Conservation (phyloP, 2,329 filamentous ascomycete species). For the Corinectria fuckeliana region DNA sequence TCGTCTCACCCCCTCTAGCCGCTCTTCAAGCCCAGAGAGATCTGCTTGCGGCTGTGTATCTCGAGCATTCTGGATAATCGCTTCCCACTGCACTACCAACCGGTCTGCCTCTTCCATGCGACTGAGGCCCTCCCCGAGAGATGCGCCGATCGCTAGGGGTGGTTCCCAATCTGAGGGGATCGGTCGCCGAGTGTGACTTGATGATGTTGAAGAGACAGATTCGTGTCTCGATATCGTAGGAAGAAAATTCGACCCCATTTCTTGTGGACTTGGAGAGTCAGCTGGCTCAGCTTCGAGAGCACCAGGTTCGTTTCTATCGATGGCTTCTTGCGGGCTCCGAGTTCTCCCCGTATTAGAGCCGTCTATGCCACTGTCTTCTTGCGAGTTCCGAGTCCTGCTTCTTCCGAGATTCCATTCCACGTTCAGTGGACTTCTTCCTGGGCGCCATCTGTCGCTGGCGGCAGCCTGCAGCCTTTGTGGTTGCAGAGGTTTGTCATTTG, state of each 20-base stretch:
- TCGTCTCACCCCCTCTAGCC: constrained; percentile 18
- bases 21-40: constrained; percentile 29
- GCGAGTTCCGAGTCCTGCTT: neutral
- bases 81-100: constrained; percentile 34
- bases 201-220: neutral
- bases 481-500: neutral
- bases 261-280: neutral
- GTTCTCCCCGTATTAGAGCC: too few species aligned
- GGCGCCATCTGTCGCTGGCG: constrained; percentile 19
- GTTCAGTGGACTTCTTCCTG: constrained; percentile 28
- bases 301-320: neutral
- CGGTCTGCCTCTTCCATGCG: constrained; percentile 33
- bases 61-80: constrained; percentile 29
- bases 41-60: constrained; percentile 28
- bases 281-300: neutral
- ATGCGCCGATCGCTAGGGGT: constrained; percentile 31
- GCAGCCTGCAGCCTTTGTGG: neutral
- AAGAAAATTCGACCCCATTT: neutral
- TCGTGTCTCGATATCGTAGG: too few species aligned
- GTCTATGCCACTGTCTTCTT: neutral
- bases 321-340: neutral
- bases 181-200: constrained; percentile 1
- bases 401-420: constrained; percentile 26
- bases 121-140: constrained; percentile 33
- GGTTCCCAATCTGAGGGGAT: constrained; percentile 30